Evolutionary conservation across 148 eudicot genomes (phyloP).

Genomic region (Diospyros kaki): DNA sequence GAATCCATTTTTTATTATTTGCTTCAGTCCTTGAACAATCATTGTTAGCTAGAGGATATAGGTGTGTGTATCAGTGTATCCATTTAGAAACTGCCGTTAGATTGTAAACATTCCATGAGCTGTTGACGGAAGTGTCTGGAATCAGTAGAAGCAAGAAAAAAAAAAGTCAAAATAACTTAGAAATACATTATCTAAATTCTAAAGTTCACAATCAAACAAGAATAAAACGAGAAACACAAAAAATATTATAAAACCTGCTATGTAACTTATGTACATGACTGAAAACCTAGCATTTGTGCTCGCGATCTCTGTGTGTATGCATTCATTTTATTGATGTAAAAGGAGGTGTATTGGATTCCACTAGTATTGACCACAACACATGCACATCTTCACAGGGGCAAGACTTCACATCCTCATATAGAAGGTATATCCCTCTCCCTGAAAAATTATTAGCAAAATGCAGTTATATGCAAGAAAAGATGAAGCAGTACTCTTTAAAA

Average conservation of each 20-base stretch:
- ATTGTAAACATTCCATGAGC: too few relatives aligned
- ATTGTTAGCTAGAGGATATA: neutral
- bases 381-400: conserved; percentile 88
- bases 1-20: conserved; percentile 1
- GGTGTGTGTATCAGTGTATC: neutral
- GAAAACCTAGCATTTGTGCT: conserved; percentile 11
- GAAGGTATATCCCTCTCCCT: conserved; percentile 83
- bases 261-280: conserved; percentile 22
- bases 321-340: conserved; percentile 42
- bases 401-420: conserved; percentile 81
- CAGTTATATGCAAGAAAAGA: neutral
- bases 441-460: conserved; percentile 7
- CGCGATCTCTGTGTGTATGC: conserved; percentile 11
- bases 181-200: conserved; percentile 1
- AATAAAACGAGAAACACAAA: neutral
- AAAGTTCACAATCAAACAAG: neutral
- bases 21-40: neutral
- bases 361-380: conserved; percentile 79
- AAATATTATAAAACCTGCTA: neutral
- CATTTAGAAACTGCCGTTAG: neutral
- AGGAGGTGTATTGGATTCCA: conserved; percentile 52
- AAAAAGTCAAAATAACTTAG: conserved; percentile 17
- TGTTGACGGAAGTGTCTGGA: too few relatives aligned
- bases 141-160: too few relatives aligned
- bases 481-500: neutral